Conservation (phyloP, 345 rosid genomes). For the Linum tenue region DNA sequence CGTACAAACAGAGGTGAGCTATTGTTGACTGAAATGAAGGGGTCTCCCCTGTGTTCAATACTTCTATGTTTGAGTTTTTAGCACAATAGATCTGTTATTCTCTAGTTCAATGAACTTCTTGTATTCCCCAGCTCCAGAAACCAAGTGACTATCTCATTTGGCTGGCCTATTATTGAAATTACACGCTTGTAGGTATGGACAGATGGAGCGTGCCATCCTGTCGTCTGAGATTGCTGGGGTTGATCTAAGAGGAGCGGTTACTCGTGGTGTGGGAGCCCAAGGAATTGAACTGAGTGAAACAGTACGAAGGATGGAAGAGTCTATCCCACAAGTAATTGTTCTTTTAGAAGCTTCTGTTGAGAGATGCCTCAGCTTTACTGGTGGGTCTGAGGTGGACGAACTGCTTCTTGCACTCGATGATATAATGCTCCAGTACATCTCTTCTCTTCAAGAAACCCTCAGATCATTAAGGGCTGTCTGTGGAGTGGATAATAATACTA, state of each 20-base stretch:
- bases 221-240: slow-evolving; percentile 84
- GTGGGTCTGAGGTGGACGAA: slow-evolving; percentile 97
- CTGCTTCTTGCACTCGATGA: slow-evolving; percentile 89
- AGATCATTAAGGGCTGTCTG: slow-evolving; percentile 86
- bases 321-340: slow-evolving; percentile 82
- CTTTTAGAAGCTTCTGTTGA: slow-evolving; percentile 96
- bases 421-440: slow-evolving; percentile 78
- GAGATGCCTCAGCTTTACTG: slow-evolving; percentile 83
- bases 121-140: neutral
- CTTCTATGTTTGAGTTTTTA: too few relatives aligned
- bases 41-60: neutral
- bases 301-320: slow-evolving; percentile 97
- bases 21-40: neutral
- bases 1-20: slow-evolving; percentile 80
- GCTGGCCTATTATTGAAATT: slow-evolving; percentile 4
- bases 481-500: slow-evolving; percentile 57
- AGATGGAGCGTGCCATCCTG: slow-evolving; percentile 85
- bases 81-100: too few relatives aligned
- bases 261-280: slow-evolving; percentile 96
- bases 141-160: neutral
- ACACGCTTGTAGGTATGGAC: slow-evolving; percentile 62
- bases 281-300: slow-evolving; percentile 98
- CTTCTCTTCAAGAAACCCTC: slow-evolving; percentile 83
- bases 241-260: slow-evolving; percentile 95
- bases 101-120: too few relatives aligned